A percentile compares a stretch with the other conserved stretches of the same genome.
phyloP scores from a whole-genome alignment of 768 basidiomycete genomes.

The Suillus tomentosus region DNA sequence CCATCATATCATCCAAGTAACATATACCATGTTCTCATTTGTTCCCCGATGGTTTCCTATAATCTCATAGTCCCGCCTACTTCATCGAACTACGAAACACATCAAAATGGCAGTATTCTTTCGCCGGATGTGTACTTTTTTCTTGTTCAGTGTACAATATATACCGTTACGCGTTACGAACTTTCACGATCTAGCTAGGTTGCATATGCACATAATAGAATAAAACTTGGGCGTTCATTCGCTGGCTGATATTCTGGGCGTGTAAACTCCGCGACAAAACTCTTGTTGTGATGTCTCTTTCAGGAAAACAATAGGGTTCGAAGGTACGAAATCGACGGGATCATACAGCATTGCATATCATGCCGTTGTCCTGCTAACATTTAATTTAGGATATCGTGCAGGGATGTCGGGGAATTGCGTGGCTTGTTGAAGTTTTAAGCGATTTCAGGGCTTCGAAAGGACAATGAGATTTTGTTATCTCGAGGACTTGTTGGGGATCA shows the following conservation, averaged over 20 bases:
- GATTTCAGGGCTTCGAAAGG: not conserved
- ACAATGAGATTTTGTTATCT: constrained; percentile 4
- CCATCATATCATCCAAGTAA: constrained; percentile 5
- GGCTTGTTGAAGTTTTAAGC: not conserved
- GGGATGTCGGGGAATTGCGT: not conserved
- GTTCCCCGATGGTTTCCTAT: not conserved
- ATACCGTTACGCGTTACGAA: not conserved
- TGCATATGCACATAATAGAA: not conserved
- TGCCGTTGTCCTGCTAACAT: not conserved
- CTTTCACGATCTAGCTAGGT: not conserved
- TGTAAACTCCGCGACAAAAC: constrained; percentile 3
- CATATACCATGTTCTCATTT: not conserved
- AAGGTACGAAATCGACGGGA: not conserved
- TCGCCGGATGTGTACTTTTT: not conserved
- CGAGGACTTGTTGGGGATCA: not conserved
- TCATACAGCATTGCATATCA: not conserved
- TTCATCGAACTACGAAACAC: not conserved
- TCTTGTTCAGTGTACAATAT: constrained; percentile 2
- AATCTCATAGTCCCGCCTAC: not conserved
- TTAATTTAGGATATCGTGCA: not conserved
- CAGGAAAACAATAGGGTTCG: constrained; percentile 1
- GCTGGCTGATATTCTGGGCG: not conserved
- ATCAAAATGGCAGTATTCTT: constrained; percentile 3
- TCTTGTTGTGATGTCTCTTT: not conserved
- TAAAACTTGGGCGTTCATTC: not conserved